A percentile compares a stretch with the other conserved stretches of the same genome.
phyloP scores from a whole-genome alignment of 305 asterid genomes.

The Fraxinus latifolia region DNA sequence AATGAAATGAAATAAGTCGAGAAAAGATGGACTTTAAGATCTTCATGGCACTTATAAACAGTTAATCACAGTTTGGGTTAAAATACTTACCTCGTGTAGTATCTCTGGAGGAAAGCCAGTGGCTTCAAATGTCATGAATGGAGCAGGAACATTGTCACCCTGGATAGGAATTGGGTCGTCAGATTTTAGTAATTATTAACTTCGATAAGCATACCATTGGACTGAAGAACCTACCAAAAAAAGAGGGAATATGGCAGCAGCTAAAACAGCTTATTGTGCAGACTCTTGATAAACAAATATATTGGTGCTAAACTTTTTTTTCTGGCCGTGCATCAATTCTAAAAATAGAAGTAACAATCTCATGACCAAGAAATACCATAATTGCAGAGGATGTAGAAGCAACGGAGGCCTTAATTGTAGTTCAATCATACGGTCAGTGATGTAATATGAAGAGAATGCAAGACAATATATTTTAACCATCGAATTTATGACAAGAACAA shows the following conservation, averaged over 20 bases:
- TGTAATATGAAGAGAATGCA: background rate
- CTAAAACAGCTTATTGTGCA: background rate
- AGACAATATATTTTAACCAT: background rate
- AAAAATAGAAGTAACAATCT: background rate
- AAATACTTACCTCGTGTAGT: slow-evolving; percentile 74
- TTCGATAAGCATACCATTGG: background rate
- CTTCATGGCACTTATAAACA: slow-evolving; percentile 12
- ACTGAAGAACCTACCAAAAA: slow-evolving; percentile 9
- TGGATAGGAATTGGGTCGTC: slow-evolving; percentile 30
- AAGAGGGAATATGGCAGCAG: slow-evolving; percentile 10
- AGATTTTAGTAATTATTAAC: slow-evolving; percentile 13
- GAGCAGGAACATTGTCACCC: slow-evolving; percentile 93
- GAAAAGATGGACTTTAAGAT: slow-evolving; percentile 15
- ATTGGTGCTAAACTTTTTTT: background rate
- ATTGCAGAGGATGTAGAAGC: background rate
- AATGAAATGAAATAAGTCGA: slow-evolving; percentile 27
- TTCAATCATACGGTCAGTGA: background rate
- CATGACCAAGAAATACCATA: background rate
- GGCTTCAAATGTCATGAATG: slow-evolving; percentile 86
- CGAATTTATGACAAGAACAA: background rate
- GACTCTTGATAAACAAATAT: background rate
- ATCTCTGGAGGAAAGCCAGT: slow-evolving; percentile 88
- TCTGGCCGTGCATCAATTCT: background rate
- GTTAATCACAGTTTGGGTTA: slow-evolving; percentile 17
- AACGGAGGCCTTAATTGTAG: background rate